Conservation (phyloP, 2,329 filamentous ascomycete genomes). For the Trichophyton simii region DNA sequence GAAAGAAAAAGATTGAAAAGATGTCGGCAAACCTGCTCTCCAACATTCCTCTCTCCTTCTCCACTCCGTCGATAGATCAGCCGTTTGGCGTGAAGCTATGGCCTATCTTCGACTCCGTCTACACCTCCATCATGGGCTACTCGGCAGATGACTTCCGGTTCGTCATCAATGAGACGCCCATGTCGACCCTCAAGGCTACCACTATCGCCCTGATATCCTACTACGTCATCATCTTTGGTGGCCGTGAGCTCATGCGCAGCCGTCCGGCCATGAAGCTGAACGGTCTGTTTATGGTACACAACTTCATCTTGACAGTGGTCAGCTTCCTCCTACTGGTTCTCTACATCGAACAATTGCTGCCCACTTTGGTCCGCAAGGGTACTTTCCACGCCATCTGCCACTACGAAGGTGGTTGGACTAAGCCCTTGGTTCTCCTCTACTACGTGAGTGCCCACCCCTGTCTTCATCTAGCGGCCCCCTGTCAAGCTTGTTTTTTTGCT, state of each 20-base stretch:
- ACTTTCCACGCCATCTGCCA: slow-evolving; percentile 71
- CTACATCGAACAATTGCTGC: slow-evolving; percentile 74
- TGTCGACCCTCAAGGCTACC: slow-evolving; percentile 73
- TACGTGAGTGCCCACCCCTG: slow-evolving; percentile 51
- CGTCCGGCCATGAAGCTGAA: slow-evolving; percentile 70
- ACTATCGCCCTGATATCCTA: slow-evolving; percentile 65
- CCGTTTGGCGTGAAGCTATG: slow-evolving; percentile 76
- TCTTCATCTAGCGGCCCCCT: neutral
- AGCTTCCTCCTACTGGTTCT: slow-evolving; percentile 62
- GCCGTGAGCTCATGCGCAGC: slow-evolving; percentile 73
- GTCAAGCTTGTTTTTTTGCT: neutral
- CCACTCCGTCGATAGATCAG: slow-evolving; percentile 60
- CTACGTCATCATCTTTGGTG: slow-evolving; percentile 80
- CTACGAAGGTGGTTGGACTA: slow-evolving; percentile 67
- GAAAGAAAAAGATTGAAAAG: neutral
- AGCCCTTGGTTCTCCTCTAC: slow-evolving; percentile 76
- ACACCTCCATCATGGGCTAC: slow-evolving; percentile 59
- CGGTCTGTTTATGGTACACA: slow-evolving; percentile 76
- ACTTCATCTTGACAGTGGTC: slow-evolving; percentile 74
- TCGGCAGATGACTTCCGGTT: slow-evolving; percentile 71
- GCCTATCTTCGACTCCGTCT: slow-evolving; percentile 78
- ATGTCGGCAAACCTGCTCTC: slow-evolving; percentile 8
- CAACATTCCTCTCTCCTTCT: slow-evolving; percentile 11
- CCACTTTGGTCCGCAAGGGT: slow-evolving; percentile 63
- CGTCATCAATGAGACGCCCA: slow-evolving; percentile 60